Evolutionary conservation across 2,329 filamentous ascomycete genomes (phyloP).

Genomic region (Pseudocercospora vitis): DNA sequence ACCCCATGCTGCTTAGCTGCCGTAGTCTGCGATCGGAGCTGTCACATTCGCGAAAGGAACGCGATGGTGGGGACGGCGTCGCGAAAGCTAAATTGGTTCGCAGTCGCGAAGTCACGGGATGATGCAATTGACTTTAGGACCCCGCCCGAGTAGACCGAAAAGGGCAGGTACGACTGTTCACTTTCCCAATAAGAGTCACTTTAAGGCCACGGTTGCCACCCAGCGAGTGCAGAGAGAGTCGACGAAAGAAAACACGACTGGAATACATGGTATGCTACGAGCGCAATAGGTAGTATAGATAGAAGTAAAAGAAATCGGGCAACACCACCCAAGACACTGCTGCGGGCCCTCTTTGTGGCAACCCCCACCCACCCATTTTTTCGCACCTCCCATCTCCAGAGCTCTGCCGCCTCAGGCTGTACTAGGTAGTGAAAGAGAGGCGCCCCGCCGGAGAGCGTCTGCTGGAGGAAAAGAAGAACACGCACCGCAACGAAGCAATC

Average conservation of each 20-base stretch:
- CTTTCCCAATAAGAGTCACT: background rate
- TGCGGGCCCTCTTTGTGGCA: background rate
- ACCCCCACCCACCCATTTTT: too few species aligned
- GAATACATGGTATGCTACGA: background rate
- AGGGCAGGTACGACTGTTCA: background rate
- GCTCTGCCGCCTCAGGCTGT: too few species aligned
- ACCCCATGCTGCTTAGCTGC: slow-evolving; percentile 22
- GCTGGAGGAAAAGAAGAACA: background rate
- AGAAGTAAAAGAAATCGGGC: background rate
- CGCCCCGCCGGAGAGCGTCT: background rate
- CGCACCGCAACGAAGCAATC: slow-evolving; percentile 9
- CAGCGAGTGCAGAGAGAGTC: too few species aligned
- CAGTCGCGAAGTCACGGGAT: background rate
- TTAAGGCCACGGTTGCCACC: too few species aligned
- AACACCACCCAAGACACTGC: slow-evolving; percentile 1
- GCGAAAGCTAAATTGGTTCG: too few species aligned
- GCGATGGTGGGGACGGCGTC: too few species aligned
- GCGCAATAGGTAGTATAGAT: background rate
- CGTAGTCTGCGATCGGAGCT: too few species aligned
- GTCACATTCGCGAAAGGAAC: too few species aligned
- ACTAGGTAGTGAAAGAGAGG: too few species aligned
- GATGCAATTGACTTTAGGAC: background rate
- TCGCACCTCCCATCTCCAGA: too few species aligned
- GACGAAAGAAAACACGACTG: too few species aligned
- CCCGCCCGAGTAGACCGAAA: too few species aligned